These are phyloP conservation scores for Chalciporus chontae DNA, from an alignment of 768 basidiomycete genomes.

Conservation along the genomic window DNA sequence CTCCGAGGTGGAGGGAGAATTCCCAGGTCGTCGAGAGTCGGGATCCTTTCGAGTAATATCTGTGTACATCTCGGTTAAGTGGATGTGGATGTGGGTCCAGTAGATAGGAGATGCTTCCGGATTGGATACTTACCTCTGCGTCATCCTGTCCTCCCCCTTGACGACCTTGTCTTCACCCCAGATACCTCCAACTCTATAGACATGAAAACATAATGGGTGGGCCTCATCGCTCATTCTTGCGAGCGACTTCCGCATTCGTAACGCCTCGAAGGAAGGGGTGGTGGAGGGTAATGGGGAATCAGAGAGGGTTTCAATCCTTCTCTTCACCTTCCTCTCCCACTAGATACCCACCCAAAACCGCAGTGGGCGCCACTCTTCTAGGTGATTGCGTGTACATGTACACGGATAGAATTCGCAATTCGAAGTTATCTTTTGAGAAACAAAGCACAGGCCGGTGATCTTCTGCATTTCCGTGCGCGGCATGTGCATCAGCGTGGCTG, in stretches of 20 bases:
- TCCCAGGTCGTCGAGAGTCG: constrained; percentile 21
- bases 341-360: too few relatives aligned
- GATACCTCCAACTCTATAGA: constrained; percentile 27
- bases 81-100: not conserved
- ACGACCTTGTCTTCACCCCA: constrained; percentile 29
- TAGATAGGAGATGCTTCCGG: not conserved
- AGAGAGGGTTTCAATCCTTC: too few relatives aligned
- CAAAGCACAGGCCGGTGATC: not conserved
- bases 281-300: too few relatives aligned
- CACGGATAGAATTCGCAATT: not conserved
- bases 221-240: constrained; percentile 1
- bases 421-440: not conserved
- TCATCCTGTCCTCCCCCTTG: constrained; percentile 25
- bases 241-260: not conserved
- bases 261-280: not conserved
- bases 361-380: too few relatives aligned
- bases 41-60: constrained; percentile 23
- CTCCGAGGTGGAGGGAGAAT: constrained; percentile 18
- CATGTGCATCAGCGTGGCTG: too few relatives aligned
- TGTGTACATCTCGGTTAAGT: constrained; percentile 4
- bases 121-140: constrained; percentile 19
- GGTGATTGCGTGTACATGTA: too few relatives aligned
- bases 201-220: constrained; percentile 20
- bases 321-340: too few relatives aligned
- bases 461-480: not conserved